These are phyloP conservation scores for Akebia trifoliata DNA, from an alignment of 164 flowering plant genomes.

Conservation along the genomic window DNA sequence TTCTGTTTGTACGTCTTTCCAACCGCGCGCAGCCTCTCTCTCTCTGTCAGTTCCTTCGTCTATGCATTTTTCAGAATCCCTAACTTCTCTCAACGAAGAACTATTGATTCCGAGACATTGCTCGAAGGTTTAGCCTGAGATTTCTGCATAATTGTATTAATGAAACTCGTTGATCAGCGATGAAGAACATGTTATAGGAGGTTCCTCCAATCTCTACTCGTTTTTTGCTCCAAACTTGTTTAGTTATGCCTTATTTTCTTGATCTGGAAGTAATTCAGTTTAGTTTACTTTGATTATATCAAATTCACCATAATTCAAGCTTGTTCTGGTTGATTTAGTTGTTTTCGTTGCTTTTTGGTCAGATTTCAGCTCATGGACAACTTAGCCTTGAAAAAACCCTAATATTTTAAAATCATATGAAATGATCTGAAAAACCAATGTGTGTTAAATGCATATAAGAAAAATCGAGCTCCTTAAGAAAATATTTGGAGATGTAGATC, in stretches of 20 bases:
- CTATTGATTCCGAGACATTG: neutral
- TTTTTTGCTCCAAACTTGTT: neutral
- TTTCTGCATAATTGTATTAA: neutral
- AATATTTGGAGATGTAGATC: no score
- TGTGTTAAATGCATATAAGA: no score
- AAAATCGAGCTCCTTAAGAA: no score
- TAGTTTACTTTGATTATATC: no score
- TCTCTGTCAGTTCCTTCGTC: neutral
- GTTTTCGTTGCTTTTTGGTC: no score
- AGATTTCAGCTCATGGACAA: no score
- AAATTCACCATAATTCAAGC: no score
- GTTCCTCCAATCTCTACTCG: neutral
- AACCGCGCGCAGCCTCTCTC: neutral
- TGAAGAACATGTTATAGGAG: neutral
- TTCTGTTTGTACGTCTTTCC: neutral
- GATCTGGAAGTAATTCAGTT: no score
- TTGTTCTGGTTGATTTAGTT: no score
- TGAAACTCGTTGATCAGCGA: neutral
- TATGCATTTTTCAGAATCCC: neutral
- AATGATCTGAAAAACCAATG: no score
- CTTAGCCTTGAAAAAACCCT: no score
- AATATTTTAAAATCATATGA: no score
- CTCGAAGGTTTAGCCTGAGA: neutral
- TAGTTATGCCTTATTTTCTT: neutral
- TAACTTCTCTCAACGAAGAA: neutral